Evolutionary conservation across 495 filamentous ascomycete species (phyloP).

Genomic region (Glutinoglossum americanum): DNA sequence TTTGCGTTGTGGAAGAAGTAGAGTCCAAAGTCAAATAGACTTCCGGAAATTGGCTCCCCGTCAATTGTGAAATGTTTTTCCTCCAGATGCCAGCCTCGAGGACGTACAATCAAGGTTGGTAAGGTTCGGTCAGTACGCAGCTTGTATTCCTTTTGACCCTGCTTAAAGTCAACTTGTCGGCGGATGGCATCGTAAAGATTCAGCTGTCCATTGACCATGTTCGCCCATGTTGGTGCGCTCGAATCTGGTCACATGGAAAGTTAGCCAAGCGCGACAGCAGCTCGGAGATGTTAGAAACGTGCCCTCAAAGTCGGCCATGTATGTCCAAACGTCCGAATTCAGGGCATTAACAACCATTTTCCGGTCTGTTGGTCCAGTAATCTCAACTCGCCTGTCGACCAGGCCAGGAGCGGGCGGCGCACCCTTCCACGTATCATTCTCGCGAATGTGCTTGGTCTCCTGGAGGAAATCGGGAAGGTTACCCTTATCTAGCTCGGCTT

Average conservation of each 20-base stretch:
- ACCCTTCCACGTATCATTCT: slow-evolving; percentile 85
- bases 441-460: slow-evolving; percentile 89
- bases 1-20: slow-evolving; percentile 99
- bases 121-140: slow-evolving; percentile 66
- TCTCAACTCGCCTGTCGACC: slow-evolving; percentile 91
- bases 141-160: slow-evolving; percentile 89
- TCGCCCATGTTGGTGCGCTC: slow-evolving; percentile 93
- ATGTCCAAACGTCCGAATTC: slow-evolving; percentile 96
- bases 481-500: slow-evolving; percentile 88
- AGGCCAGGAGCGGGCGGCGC: slow-evolving; percentile 84
- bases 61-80: slow-evolving; percentile 97
- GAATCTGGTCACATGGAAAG: slow-evolving; percentile 38
- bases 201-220: slow-evolving; percentile 97
- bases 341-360: slow-evolving; percentile 99
- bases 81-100: slow-evolving; percentile 85
- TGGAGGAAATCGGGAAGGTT: slow-evolving; percentile 84
- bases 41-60: slow-evolving; percentile 82
- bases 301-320: slow-evolving; percentile 99
- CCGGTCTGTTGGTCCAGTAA: slow-evolving; percentile 90
- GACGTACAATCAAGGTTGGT: slow-evolving; percentile 69
- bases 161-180: slow-evolving; percentile 89
- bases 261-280: neutral
- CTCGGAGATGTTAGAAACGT: slow-evolving; percentile 5
- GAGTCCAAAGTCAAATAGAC: slow-evolving; percentile 91
- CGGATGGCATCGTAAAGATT: slow-evolving; percentile 97